Percentiles rank a stretch among this genome's conserved stretches.
These are phyloP conservation scores for Naegleria lovaniensis DNA, from an alignment of 208 protist species.

Conservation along the genomic window DNA sequence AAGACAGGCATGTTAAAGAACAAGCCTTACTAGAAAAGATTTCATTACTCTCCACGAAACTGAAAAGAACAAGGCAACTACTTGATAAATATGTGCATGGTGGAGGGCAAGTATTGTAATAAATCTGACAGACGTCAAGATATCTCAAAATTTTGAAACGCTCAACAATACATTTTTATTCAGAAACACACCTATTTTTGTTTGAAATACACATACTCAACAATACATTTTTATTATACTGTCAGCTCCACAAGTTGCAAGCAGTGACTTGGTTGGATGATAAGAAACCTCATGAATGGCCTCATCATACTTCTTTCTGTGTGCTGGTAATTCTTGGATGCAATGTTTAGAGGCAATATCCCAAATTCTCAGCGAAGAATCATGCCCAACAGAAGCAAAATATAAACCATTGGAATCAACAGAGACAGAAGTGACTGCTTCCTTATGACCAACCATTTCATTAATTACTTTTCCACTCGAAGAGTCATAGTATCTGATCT, in stretches of 20 bases:
- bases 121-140: too few species aligned
- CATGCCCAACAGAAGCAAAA: slow-evolving; percentile 34
- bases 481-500: slow-evolving; percentile 10
- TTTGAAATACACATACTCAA: too few species aligned
- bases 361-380: slow-evolving; percentile 37
- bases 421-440: slow-evolving; percentile 27
- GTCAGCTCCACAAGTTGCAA: slow-evolving; percentile 37
- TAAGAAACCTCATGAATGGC: slow-evolving; percentile 31
- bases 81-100: too few species aligned
- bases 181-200: too few species aligned
- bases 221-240: slow-evolving; percentile 33
- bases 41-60: background rate
- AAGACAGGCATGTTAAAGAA: background rate
- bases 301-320: slow-evolving; percentile 37
- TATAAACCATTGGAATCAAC: slow-evolving; percentile 29
- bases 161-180: too few species aligned
- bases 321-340: slow-evolving; percentile 34
- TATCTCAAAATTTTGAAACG: too few species aligned
- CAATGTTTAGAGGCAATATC: slow-evolving; percentile 29
- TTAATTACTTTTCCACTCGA: background rate
- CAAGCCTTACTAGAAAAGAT: background rate
- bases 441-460: slow-evolving; percentile 32
- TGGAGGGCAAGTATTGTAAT: too few species aligned
- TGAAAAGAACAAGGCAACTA: background rate
- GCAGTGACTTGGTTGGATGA: slow-evolving; percentile 26